Conservation (phyloP, 176 grass and related monocot species). For the Aegilops longissima region DNA sequence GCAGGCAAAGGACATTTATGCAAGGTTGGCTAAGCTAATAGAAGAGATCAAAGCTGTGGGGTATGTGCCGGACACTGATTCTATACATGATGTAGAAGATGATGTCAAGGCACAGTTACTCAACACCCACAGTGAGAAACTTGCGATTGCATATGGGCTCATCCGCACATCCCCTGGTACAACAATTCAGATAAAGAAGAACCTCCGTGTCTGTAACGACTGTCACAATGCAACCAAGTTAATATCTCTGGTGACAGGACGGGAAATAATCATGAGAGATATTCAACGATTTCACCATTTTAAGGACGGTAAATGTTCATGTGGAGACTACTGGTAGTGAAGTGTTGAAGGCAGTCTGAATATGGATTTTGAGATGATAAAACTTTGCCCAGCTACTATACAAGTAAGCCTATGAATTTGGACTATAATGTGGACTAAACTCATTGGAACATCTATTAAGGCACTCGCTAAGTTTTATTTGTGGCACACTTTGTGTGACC, state of each 20-base stretch:
- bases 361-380: not conserved
- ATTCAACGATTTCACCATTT: constrained; percentile 89
- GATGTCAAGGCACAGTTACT: constrained; percentile 67
- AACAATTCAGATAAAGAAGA: constrained; percentile 84
- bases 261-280: constrained; percentile 77
- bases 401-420: not conserved
- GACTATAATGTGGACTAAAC: not conserved
- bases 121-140: constrained; percentile 75
- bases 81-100: constrained; percentile 70
- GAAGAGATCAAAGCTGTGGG: constrained; percentile 65
- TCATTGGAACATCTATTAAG: not conserved
- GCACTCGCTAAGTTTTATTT: not conserved
- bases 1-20: constrained; percentile 59
- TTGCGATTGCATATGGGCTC: constrained; percentile 75
- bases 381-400: not conserved
- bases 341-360: not conserved
- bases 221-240: constrained; percentile 82
- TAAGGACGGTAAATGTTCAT: constrained; percentile 70
- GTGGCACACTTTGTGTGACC: not conserved
- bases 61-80: constrained; percentile 62
- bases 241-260: constrained; percentile 61
- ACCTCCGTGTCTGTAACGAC: constrained; percentile 72
- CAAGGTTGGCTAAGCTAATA: constrained; percentile 51
- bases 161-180: constrained; percentile 56
- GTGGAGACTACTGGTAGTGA: constrained; percentile 83